Percentiles rank a stretch among this genome's conserved stretches.
Conservation (phyloP, 352 stramenopile genomes). For the Globisporangium recalcitrans region DNA sequence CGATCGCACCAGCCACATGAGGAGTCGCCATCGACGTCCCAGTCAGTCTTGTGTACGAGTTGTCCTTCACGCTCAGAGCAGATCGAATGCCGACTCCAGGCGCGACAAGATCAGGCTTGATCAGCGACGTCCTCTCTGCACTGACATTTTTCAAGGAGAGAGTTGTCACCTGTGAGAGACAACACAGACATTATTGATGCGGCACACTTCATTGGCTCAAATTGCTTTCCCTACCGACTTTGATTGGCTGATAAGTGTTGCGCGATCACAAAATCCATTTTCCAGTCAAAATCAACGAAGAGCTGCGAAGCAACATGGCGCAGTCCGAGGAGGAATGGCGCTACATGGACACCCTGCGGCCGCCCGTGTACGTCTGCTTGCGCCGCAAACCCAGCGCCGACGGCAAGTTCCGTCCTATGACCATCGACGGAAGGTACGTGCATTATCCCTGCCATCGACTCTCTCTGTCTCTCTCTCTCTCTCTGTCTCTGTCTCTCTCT, state of each 20-base stretch:
- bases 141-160: too few species aligned
- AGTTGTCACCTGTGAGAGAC: too few species aligned
- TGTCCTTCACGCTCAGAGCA: constrained; percentile 50
- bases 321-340: constrained; percentile 23
- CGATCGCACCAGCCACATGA: constrained; percentile 54
- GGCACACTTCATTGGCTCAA: too few species aligned
- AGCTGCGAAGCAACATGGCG: too few species aligned
- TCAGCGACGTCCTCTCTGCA: constrained; percentile 23
- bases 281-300: too few species aligned
- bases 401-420: constrained; percentile 29
- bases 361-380: constrained; percentile 66
- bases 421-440: constrained; percentile 44
- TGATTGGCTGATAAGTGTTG: too few species aligned
- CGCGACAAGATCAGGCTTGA: constrained; percentile 75
- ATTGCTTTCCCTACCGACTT: too few species aligned
- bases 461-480: neutral
- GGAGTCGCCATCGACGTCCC: constrained; percentile 78
- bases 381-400: constrained; percentile 29
- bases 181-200: too few species aligned
- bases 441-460: neutral
- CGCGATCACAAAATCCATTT: too few species aligned
- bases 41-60: constrained; percentile 52
- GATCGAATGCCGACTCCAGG: constrained; percentile 65
- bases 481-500: too few species aligned
- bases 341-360: constrained; percentile 58